Base-by-base conservation (phyloP, 2,329 filamentous ascomycete genomes). In the Aspergillus sojae region DNA sequence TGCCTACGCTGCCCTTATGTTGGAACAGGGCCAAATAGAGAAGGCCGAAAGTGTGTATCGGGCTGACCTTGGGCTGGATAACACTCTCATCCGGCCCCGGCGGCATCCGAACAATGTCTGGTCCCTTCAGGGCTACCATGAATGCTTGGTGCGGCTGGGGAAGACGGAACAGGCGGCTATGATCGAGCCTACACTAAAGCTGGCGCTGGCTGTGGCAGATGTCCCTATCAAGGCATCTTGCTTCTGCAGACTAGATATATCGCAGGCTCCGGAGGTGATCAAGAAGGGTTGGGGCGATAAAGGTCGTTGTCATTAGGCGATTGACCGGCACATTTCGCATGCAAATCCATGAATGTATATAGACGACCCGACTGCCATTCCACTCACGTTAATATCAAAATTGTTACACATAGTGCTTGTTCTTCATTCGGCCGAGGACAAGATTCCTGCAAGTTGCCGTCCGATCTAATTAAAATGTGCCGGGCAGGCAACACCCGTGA, bases 1-100 rank as follows among this genome's bases (percentile, higher is more conserved):
- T 72, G 89, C 89, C 0, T 89, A 89, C 60, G 89, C 87, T 1
- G 90, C 89, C 0, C 78, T 92, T 3, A 73, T 91, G 26, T 79
- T 91, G 21, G 90, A 92, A 71, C 89, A 90, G 70, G 87, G 84
- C 0, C 78, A 79, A 19, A 75, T 84, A 0, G 79, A 84, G 26
- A 79, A 89, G 61, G 88, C 34, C 6, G 34, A 36, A 14, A 36
- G 14, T 36, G 34, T 36, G 5, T 36, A 36, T 36, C 34, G 34
- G 14, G 34, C 34, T 16, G 34, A 36, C 34, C 34, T 36, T 36
- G 34, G 34, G 14, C 14, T 36, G 34, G 34, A 36, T 6, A 36
- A 16, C 14, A 16, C 34, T 36, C 34, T 36, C 5, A 36, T 36
- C 34, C 34, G 34, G 14, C 34, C 34, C 14, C 34, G 34, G 14